phyloP scores from a whole-genome alignment of 2,329 filamentous ascomycete genomes.

The Orbilia oligospora region DNA sequence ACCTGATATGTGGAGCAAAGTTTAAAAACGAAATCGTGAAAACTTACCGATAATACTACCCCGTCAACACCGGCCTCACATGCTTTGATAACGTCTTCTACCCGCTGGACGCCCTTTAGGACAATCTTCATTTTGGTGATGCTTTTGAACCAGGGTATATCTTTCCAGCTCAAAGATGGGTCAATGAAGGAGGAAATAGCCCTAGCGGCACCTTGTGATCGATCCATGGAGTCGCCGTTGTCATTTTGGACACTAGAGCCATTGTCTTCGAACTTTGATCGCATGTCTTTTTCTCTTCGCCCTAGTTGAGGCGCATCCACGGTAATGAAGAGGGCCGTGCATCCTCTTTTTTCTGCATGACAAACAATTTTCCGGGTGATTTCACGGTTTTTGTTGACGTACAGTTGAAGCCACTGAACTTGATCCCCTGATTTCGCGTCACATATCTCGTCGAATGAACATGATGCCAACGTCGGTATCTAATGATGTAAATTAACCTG shows the following conservation, averaged over 20 bases:
- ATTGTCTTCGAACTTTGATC: slow-evolving; percentile 73
- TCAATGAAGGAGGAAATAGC: slow-evolving; percentile 98
- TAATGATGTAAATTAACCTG: not conserved
- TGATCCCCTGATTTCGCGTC: slow-evolving; percentile 85
- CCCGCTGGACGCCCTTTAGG: slow-evolving; percentile 94
- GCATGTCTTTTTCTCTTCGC: slow-evolving; percentile 83
- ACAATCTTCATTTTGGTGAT: slow-evolving; percentile 96
- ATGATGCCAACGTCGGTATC: slow-evolving; percentile 95
- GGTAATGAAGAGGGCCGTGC: slow-evolving; percentile 97
- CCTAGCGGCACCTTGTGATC: slow-evolving; percentile 89
- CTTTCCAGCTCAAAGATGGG: slow-evolving; percentile 90
- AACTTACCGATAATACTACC: slow-evolving; percentile 80
- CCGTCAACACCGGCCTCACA: slow-evolving; percentile 85
- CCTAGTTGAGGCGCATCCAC: slow-evolving; percentile 97
- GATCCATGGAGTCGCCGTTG: slow-evolving; percentile 80
- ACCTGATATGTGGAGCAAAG: not conserved
- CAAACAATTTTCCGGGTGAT: slow-evolving; percentile 92
- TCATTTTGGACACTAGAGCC: slow-evolving; percentile 84
- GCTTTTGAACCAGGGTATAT: slow-evolving; percentile 90
- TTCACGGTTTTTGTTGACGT: slow-evolving; percentile 94
- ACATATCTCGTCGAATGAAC: slow-evolving; percentile 96
- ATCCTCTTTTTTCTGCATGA: slow-evolving; percentile 91
- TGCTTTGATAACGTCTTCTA: slow-evolving; percentile 94
- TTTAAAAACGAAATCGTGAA: not conserved
- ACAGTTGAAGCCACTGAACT: slow-evolving; percentile 96